A percentile compares a stretch with the other conserved stretches of the same genome.
These are phyloP conservation scores for Penicillium hordei DNA, from an alignment of 2,329 filamentous ascomycete genomes.

Conservation along the genomic window DNA sequence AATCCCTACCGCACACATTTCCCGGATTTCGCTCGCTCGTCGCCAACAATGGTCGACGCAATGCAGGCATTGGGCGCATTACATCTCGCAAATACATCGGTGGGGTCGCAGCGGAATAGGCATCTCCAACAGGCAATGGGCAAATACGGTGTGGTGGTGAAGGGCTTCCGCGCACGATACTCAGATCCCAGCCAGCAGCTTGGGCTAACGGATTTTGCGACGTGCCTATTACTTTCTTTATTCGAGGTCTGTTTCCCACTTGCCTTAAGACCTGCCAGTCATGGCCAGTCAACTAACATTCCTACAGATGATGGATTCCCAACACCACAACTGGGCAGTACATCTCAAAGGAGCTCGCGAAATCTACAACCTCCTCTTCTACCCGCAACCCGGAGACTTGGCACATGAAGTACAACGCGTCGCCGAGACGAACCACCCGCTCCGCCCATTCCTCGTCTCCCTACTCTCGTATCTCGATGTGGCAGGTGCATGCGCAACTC, in stretches of 20 bases:
- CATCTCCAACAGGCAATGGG: conserved; percentile 43
- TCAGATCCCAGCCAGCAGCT: conserved; percentile 26
- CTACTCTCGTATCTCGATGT: conserved; percentile 43
- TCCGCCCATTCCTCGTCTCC: conserved; percentile 41
- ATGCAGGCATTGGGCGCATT: conserved; percentile 45
- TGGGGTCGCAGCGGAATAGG: conserved; percentile 30
- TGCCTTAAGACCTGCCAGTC: neutral
- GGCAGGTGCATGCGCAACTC: conserved; percentile 40
- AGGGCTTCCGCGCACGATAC: conserved; percentile 32
- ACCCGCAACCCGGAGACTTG: conserved; percentile 24
- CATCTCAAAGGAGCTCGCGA: conserved; percentile 43
- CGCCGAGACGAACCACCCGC: conserved; percentile 35
- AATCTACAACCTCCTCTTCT: conserved; percentile 38
- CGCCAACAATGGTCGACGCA: conserved; percentile 37
- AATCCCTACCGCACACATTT: conserved; percentile 40
- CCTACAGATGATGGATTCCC: conserved; percentile 40
- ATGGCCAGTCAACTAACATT: neutral
- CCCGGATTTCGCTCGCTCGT: conserved; percentile 35
- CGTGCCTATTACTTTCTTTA: conserved; percentile 35
- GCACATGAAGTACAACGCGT: conserved; percentile 30
- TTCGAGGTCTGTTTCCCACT: conserved; percentile 32
- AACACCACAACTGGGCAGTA: conserved; percentile 40
- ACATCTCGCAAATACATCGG: conserved; percentile 42
- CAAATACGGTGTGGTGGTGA: conserved; percentile 41
- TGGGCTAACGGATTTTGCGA: conserved; percentile 35